Percentiles rank a stretch among this genome's conserved stretches.
These are phyloP conservation scores for Lunularia cruciata DNA, from an alignment of 225 moss, liverwort and hornwort species.

Conservation along the genomic window DNA sequence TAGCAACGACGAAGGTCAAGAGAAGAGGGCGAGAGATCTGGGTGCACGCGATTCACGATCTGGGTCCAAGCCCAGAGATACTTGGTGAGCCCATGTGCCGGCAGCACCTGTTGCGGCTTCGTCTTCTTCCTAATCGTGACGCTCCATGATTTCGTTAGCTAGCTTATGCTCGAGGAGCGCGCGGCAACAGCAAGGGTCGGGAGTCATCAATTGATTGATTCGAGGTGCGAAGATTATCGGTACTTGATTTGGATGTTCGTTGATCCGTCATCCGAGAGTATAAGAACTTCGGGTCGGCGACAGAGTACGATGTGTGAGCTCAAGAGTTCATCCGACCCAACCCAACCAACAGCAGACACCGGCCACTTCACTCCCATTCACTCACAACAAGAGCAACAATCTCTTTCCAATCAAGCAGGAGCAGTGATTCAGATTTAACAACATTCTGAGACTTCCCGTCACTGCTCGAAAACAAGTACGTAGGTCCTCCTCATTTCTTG, in stretches of 20 bases:
- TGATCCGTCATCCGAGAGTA: not conserved
- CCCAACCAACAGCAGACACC: slow-evolving; percentile 1
- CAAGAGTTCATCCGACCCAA: slow-evolving; percentile 16
- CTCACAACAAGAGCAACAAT: not conserved
- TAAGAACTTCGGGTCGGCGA: slow-evolving; percentile 7
- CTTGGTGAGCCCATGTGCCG: slow-evolving; percentile 6
- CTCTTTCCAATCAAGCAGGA: not conserved
- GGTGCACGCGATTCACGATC: slow-evolving; percentile 12
- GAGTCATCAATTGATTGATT: not conserved
- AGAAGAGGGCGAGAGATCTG: not conserved
- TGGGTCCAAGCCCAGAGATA: not conserved
- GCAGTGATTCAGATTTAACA: too few species aligned
- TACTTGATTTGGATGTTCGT: not conserved
- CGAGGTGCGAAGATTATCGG: not conserved
- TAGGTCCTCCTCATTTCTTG: too few species aligned
- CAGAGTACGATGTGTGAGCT: slow-evolving; percentile 3
- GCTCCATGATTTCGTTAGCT: not conserved
- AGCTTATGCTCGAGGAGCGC: not conserved
- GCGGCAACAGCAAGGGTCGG: slow-evolving; percentile 1
- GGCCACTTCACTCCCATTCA: not conserved
- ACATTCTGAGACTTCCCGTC: not conserved
- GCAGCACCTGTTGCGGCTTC: slow-evolving; percentile 14
- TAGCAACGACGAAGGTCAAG: not conserved
- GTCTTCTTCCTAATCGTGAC: slow-evolving; percentile 5
- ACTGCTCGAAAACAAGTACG: too few species aligned